Base-by-base conservation (phyloP, 2,329 filamentous ascomycete genomes). In the Colletotrichum camelliae region DNA sequence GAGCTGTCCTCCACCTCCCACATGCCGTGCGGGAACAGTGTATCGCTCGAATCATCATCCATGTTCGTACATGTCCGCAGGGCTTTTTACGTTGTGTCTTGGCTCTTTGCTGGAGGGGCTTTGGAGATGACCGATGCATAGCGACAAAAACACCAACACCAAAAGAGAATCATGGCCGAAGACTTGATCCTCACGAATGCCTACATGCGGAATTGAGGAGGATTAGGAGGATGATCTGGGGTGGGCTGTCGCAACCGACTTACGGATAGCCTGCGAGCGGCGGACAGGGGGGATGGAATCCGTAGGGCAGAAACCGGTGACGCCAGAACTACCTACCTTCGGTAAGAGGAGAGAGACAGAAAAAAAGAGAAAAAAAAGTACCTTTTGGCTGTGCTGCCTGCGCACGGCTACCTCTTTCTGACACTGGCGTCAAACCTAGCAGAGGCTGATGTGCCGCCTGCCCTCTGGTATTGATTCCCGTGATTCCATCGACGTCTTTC, bases 391-490 rank as follows among this genome's bases (percentile, higher is more conserved):
- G 48, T 52, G 70, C 64, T 74, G 58, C 35, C 70, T 65, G 58
- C 70, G 74, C 74, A 76, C 74, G 70, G 70, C 43, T 73, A 76
- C 74, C 43, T 52, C 43, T 65, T 65, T 74, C 64, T 74, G 74
- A 76, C 70, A 74, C 74, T 69, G 74, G 70, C n/a, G 70, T 60
- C 70, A 55, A 67, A 76, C 74, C 70, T 73, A 65, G 62, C 69
- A 52, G 43, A 52, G 43, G 43, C 43, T 13, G 43, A 52, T 52
- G 43, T 52, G n/a, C 43, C 21, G 7, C 43, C 29, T 33, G 39
- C 29, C 31, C 58, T 61, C 13, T 15, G 31, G 18, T 29, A 33
- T 62, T 29, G n/a, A 8, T 64, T 64, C 61, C 58, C 31, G 31
- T 33, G 29, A 61, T 61, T 37, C n/a, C 29, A 33, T 31, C 55